Evolutionary conservation across 2,329 filamentous ascomycete genomes (phyloP).

Genomic region (Oidium heveae): DNA sequence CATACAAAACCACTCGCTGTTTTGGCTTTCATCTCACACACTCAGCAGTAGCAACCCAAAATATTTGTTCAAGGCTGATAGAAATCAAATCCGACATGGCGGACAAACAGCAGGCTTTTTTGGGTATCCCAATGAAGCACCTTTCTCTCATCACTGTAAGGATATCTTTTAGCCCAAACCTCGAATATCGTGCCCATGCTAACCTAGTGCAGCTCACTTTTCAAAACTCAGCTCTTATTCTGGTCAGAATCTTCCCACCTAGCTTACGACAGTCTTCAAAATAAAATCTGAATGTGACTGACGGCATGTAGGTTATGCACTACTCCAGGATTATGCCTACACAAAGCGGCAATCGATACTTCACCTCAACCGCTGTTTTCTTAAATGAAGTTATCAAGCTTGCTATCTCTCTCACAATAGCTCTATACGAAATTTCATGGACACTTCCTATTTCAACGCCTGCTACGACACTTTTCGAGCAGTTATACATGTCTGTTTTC

Average conservation of each 20-base stretch:
- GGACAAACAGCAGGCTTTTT: constrained; percentile 6
- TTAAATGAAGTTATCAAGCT: constrained; percentile 85
- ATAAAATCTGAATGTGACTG: constrained; percentile 3
- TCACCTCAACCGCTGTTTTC: constrained; percentile 81
- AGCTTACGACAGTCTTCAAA: not conserved
- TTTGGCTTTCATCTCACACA: no score
- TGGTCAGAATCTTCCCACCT: constrained; percentile 21
- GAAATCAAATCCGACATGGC: not conserved
- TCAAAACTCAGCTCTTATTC: constrained; percentile 55
- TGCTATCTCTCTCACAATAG: constrained; percentile 60
- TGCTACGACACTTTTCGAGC: constrained; percentile 53
- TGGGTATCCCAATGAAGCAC: constrained; percentile 43
- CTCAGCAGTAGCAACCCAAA: not conserved
- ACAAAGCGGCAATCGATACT: constrained; percentile 61
- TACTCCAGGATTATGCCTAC: constrained; percentile 89
- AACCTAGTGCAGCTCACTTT: constrained; percentile 36
- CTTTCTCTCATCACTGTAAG: constrained; percentile 38
- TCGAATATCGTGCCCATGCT: not conserved
- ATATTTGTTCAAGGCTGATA: not conserved
- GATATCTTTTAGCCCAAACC: not conserved
- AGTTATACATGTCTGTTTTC: constrained; percentile 61
- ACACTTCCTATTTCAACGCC: constrained; percentile 56
- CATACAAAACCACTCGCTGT: no score
- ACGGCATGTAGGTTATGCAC: constrained; percentile 47
- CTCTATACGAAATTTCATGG: constrained; percentile 64